Base-by-base conservation (phyloP, 2,329 filamentous ascomycete species). In the Ceratocystis cubensis region DNA sequence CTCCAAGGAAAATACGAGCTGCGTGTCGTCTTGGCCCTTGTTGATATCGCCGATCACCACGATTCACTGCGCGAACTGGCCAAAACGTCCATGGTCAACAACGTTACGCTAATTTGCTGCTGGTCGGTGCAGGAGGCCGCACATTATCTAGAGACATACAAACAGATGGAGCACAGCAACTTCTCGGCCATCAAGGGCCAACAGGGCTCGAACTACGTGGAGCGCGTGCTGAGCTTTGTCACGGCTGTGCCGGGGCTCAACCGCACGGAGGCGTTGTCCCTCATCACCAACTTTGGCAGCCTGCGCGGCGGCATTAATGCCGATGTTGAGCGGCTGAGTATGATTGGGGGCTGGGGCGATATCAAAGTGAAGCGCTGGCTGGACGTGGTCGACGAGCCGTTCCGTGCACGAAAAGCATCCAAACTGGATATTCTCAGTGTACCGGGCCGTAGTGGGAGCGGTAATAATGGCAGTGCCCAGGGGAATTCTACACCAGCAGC, bases 91-190 rank as follows among this genome's bases (percentile, higher is more conserved):
- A 77, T 97, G 30, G 85, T 97, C 75, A 96, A 96, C 75, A 92
- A 96, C 70, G 84, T 96, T 50, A 99, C 94, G 1, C 76, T 99
- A 13, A 86, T 99, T 64, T 81, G 97, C 6, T 96, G 91, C 77
- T 99, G 94, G 94, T 93, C 88, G 5, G 89, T 93, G 17, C 88
- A 90, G 68, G 94, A 99, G 78, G 93, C 92, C 1, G 94, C 89
- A 0, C 86, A 93, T 71, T 99, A 99, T 73, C 81, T 99, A 28
- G 94, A 97, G 74, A 80, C 96, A 8, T 97, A 93, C 81, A 99
- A 99, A 76, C 89, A 88, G 0, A 96, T 91, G 72, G 94, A 99
- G 76, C 86, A 96, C 74, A 89, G 92, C 44, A 79, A 76, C 69
- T 88, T 91, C 30, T 85, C 85, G 0, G 88, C 88, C 41, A 97